These are phyloP conservation scores for Candida morakotiae DNA, from an alignment of 805 yeast genomes.

Conservation along the genomic window DNA sequence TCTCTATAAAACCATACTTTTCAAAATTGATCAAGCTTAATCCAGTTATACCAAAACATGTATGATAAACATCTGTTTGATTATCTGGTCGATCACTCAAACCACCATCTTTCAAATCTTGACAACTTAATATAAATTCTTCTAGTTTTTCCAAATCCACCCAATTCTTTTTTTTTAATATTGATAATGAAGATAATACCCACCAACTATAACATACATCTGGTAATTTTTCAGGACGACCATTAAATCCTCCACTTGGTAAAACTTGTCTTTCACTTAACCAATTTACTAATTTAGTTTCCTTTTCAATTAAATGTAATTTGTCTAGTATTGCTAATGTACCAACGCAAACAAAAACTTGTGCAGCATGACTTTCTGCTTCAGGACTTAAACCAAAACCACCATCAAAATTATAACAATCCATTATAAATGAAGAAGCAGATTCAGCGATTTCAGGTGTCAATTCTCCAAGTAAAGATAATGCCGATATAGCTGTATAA, in stretches of 20 bases:
- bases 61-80: conserved; percentile 90
- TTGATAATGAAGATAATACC: conserved; percentile 76
- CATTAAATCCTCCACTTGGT: conserved; percentile 86
- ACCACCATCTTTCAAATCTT: conserved; percentile 80
- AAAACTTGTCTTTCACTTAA: conserved; percentile 80
- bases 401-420: conserved; percentile 90
- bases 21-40: conserved; percentile 69
- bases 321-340: conserved; percentile 65
- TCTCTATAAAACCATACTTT: conserved; percentile 43
- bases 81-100: conserved; percentile 89
- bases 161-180: conserved; percentile 68
- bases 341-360: conserved; percentile 81
- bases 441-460: conserved; percentile 51
- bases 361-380: conserved; percentile 93
- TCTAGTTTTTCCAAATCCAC: conserved; percentile 63
- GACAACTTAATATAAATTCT: conserved; percentile 69
- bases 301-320: conserved; percentile 41
- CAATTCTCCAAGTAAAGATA: conserved; percentile 65
- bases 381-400: conserved; percentile 94
- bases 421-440: conserved; percentile 60
- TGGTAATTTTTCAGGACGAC: conserved; percentile 92
- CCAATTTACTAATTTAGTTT: conserved; percentile 71
- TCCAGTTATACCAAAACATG: conserved; percentile 87
- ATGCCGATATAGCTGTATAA: conserved; percentile 71
- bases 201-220: conserved; percentile 99